Evolutionary conservation across 306 rosid genomes (phyloP).

Genomic region (Prunus salicina): DNA sequence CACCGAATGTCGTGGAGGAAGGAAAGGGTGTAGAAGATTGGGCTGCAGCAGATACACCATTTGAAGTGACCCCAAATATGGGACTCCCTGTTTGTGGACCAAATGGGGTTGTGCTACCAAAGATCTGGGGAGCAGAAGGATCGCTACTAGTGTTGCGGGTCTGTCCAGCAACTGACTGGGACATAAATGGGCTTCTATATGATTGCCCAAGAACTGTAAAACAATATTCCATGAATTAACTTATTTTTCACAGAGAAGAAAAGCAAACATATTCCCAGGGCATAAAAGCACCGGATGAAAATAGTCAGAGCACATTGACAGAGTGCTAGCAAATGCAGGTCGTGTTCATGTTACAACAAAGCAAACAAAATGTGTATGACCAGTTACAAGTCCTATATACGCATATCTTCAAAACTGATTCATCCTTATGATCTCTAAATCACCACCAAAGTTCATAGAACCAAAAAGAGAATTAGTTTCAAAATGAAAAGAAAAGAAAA

Average conservation of each 20-base stretch:
- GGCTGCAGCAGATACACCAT: slow-evolving; percentile 81
- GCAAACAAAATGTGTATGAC: no score
- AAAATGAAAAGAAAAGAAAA: no score
- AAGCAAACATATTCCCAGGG: neutral
- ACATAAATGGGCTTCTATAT: slow-evolving; percentile 68
- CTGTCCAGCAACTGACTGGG: slow-evolving; percentile 68
- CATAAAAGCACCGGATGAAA: neutral
- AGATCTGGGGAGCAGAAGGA: slow-evolving; percentile 78
- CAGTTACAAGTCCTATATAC: neutral
- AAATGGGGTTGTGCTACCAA: slow-evolving; percentile 72
- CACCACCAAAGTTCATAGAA: slow-evolving; percentile 13
- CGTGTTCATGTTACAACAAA: no score
- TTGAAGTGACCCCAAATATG: slow-evolving; percentile 62
- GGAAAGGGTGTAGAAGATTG: slow-evolving; percentile 73
- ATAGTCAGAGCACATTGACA: neutral
- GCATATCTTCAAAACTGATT: neutral
- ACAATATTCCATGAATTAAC: slow-evolving; percentile 19
- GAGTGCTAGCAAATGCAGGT: no score
- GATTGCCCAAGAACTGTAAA: slow-evolving; percentile 87
- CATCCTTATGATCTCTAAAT: slow-evolving; percentile 10
- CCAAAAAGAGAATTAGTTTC: no score
- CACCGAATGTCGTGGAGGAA: slow-evolving; percentile 49
- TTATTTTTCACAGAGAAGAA: neutral
- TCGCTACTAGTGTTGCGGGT: slow-evolving; percentile 46
- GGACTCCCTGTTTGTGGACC: slow-evolving; percentile 66